phyloP scores from a whole-genome alignment of 805 yeast genomes.

The Barnettozyma siamensis region DNA sequence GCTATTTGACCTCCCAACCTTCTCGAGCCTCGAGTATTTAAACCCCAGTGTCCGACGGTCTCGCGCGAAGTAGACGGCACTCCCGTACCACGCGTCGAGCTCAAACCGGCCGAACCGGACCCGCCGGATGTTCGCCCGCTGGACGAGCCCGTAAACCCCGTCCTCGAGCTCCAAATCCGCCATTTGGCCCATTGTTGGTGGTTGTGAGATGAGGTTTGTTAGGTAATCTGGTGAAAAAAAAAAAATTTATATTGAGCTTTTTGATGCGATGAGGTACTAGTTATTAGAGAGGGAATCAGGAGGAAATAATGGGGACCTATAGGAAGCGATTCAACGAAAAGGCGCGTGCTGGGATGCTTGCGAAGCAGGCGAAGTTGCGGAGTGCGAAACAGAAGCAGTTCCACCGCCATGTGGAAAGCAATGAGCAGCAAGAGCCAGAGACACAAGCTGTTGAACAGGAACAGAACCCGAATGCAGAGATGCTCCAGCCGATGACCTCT shows the following conservation, averaged over 20 bases:
- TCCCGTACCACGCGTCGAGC: constrained; percentile 85
- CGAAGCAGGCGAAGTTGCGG: constrained; percentile 67
- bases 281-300: not conserved
- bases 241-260: too few relatives aligned
- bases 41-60: constrained; percentile 43
- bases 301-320: constrained; percentile 66
- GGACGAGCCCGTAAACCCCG: constrained; percentile 55
- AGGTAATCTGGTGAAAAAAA: too few relatives aligned
- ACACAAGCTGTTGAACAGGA: constrained; percentile 22
- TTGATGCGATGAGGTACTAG: not conserved
- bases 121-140: constrained; percentile 53
- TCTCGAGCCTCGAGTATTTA: constrained; percentile 23
- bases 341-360: constrained; percentile 79
- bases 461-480: constrained; percentile 53
- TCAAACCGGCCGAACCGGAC: constrained; percentile 65
- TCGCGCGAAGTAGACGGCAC: constrained; percentile 64
- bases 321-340: constrained; percentile 77
- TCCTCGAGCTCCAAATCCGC: constrained; percentile 28
- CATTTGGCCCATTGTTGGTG: constrained; percentile 8
- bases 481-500: constrained; percentile 54
- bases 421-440: constrained; percentile 30
- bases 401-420: constrained; percentile 41
- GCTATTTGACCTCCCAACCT: constrained; percentile 11
- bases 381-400: constrained; percentile 67
- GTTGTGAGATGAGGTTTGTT: too few relatives aligned